Percentiles rank a stretch among this genome's conserved stretches.
These are phyloP conservation scores for Boletus pseudo-olivaceus DNA, from an alignment of 768 basidiomycete species.

Conservation along the genomic window DNA sequence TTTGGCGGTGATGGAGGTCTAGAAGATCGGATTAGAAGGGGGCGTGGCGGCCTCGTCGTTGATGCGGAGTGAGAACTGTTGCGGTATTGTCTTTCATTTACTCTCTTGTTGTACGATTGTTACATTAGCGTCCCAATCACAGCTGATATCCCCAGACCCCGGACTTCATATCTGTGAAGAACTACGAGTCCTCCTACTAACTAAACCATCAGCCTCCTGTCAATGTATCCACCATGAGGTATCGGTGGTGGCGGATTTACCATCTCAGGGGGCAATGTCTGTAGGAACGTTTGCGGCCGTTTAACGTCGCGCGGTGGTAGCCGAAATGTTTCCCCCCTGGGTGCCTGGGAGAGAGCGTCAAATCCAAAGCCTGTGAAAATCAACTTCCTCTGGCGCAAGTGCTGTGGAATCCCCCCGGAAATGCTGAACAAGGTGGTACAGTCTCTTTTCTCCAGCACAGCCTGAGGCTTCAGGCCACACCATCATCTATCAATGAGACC, in stretches of 20 bases:
- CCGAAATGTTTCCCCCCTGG: neutral
- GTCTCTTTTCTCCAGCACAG: neutral
- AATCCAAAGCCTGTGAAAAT: neutral
- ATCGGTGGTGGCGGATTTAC: neutral
- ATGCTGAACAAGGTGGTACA: neutral
- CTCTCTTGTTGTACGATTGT: constrained; percentile 6
- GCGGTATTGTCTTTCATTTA: neutral
- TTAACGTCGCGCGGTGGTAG: neutral
- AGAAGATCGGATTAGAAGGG: constrained; percentile 74
- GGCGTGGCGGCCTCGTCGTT: constrained; percentile 65
- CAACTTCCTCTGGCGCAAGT: neutral
- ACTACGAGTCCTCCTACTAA: neutral
- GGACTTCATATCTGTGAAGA: neutral
- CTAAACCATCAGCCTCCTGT: neutral
- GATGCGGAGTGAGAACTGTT: constrained; percentile 37
- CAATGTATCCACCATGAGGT: neutral
- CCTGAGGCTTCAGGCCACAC: neutral
- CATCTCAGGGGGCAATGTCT: neutral
- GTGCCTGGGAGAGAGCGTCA: neutral
- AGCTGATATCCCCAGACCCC: neutral
- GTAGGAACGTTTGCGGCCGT: neutral
- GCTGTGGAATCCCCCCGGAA: neutral
- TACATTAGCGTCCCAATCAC: constrained; percentile 1
- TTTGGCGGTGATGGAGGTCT: constrained; percentile 76
- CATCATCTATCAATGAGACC: neutral